Evolutionary conservation across 1,284 basidiomycete species (phyloP).

Genomic region (Stygiomarasmius scandens): DNA sequence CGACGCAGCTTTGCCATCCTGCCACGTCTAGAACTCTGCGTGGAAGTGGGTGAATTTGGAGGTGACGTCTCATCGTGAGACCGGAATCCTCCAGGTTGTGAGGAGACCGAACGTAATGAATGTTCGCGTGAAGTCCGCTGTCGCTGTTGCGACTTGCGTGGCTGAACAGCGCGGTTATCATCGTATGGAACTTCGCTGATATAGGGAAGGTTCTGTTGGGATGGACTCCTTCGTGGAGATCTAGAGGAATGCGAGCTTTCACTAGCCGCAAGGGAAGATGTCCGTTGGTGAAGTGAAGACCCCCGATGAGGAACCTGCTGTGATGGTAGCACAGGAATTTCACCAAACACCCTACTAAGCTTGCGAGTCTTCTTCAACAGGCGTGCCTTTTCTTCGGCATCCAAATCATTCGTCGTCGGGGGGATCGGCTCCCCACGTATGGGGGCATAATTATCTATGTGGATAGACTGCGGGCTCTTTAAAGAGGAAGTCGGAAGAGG

Average conservation of each 20-base stretch:
- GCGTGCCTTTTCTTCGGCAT: constrained; percentile 38
- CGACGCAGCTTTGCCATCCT: constrained; percentile 43
- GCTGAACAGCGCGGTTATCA: background rate
- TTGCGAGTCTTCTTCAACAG: constrained; percentile 46
- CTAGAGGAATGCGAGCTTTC: background rate
- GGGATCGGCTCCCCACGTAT: constrained; percentile 21
- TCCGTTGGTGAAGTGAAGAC: background rate
- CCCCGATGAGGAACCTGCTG: background rate
- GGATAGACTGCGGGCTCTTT: constrained; percentile 15
- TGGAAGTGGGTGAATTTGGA: background rate
- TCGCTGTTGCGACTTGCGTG: background rate
- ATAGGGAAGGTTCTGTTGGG: background rate
- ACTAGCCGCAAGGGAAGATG: background rate
- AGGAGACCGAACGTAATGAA: background rate
- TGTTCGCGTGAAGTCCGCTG: background rate
- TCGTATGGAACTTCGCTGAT: background rate
- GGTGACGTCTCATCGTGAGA: background rate
- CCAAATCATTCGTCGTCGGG: constrained; percentile 37
- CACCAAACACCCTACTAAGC: constrained; percentile 45
- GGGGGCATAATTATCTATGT: constrained; percentile 4
- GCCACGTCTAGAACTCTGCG: constrained; percentile 30
- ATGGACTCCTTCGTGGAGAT: background rate
- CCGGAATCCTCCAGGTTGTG: too few species aligned
- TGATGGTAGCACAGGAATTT: constrained; percentile 19
- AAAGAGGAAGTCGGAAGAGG: constrained; percentile 10